Conservation (phyloP, 495 filamentous ascomycete species). For the Xylaria palmicola region DNA sequence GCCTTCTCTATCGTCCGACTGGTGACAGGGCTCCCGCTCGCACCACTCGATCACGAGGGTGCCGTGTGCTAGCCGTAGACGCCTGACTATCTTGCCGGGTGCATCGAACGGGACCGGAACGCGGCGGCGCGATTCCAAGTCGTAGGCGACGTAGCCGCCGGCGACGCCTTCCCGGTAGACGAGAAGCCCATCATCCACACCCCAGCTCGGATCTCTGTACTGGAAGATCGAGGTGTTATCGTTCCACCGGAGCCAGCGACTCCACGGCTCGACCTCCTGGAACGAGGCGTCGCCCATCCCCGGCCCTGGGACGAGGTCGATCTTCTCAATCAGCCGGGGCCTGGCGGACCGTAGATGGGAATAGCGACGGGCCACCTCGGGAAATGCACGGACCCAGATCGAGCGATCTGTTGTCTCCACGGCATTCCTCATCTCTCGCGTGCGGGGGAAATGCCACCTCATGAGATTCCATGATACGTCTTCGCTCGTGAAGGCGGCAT, state of each 20-base stretch:
- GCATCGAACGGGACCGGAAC: constrained; percentile 56
- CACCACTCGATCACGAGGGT: constrained; percentile 68
- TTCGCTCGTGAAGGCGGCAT: constrained; percentile 52
- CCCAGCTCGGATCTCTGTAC: constrained; percentile 58
- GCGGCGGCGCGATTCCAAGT: constrained; percentile 48
- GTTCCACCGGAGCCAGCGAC: constrained; percentile 52
- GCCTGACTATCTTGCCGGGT: constrained; percentile 54
- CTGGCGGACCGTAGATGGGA: constrained; percentile 50
- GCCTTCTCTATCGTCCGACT: constrained; percentile 55
- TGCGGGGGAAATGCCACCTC: constrained; percentile 53
- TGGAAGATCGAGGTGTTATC: constrained; percentile 43
- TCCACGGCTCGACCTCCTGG: constrained; percentile 53
- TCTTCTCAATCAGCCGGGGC: constrained; percentile 50
- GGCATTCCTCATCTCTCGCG: constrained; percentile 48
- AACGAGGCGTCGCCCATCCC: constrained; percentile 31
- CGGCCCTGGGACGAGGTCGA: constrained; percentile 30
- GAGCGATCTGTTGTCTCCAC: constrained; percentile 12
- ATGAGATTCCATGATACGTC: constrained; percentile 46
- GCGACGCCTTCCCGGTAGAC: constrained; percentile 51
- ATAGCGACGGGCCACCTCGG: constrained; percentile 57
- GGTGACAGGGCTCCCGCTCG: constrained; percentile 56
- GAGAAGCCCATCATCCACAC: constrained; percentile 52
- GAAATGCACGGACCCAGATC: constrained; percentile 49
- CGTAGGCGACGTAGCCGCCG: constrained; percentile 49
- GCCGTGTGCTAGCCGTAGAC: constrained; percentile 55